These are phyloP conservation scores for Auriscalpium microsporum DNA, from an alignment of 768 basidiomycete species.

Conservation along the genomic window DNA sequence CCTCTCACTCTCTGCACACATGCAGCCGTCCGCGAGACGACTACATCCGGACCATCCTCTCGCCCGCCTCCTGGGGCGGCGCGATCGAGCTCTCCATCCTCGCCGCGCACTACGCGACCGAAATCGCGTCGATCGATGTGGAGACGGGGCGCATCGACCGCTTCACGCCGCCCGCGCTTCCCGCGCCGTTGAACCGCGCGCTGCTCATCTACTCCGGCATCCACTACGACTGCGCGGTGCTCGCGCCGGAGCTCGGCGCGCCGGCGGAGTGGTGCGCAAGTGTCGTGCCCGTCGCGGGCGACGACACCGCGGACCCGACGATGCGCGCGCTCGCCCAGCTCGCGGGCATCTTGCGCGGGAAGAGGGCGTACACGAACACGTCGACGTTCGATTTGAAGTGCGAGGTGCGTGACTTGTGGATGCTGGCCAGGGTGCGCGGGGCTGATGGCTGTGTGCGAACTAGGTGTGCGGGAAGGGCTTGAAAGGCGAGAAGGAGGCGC, in stretches of 20 bases:
- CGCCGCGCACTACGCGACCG: conserved; percentile 70
- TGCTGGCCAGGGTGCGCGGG: neutral
- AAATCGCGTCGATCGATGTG: conserved; percentile 87
- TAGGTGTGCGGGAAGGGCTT: conserved; percentile 77
- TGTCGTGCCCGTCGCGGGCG: conserved; percentile 54
- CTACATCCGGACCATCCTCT: conserved; percentile 77
- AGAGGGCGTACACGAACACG: conserved; percentile 87
- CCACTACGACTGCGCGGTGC: conserved; percentile 87
- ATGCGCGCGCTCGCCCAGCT: conserved; percentile 61
- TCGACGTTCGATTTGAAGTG: conserved; percentile 86
- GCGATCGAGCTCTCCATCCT: conserved; percentile 90
- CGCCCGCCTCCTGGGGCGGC: conserved; percentile 84
- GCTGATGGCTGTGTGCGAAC: conserved; percentile 1
- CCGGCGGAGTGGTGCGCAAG: conserved; percentile 81
- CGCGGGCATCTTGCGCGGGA: conserved; percentile 60
- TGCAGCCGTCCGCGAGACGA: conserved; percentile 49
- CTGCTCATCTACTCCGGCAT: conserved; percentile 92
- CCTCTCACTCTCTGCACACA: neutral
- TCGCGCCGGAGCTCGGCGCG: conserved; percentile 70
- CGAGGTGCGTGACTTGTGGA: conserved; percentile 41
- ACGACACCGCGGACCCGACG: conserved; percentile 42
- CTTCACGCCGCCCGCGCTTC: conserved; percentile 51
- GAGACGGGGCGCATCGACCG: conserved; percentile 85
- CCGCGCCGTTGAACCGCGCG: conserved; percentile 31
- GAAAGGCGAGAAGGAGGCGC: conserved; percentile 91